Conservation (phyloP, 441 rosid species). For the Daphne laureola region DNA sequence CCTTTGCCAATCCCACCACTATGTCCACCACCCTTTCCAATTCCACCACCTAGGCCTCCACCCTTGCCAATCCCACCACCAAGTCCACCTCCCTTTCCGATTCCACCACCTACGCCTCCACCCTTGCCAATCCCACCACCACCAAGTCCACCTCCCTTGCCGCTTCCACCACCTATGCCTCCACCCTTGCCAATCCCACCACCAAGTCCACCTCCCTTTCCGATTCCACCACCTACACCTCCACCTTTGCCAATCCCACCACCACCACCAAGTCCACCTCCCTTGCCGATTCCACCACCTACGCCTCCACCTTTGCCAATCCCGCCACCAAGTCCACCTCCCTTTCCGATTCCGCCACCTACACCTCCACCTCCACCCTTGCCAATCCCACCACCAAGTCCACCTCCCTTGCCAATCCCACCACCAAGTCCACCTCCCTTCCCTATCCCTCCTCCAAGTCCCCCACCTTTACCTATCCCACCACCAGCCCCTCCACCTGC, state of each 20-base stretch:
- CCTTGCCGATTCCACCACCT: not conserved
- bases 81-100: constrained; percentile 24
- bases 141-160: constrained; percentile 23
- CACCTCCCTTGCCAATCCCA: constrained; percentile 13
- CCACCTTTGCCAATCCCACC: constrained; percentile 1
- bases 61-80: constrained; percentile 21
- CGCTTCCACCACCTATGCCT: constrained; percentile 21
- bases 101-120: constrained; percentile 18
- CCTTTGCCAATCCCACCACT: constrained; percentile 27
- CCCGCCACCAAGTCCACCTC: constrained; percentile 15
- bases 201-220: constrained; percentile 8
- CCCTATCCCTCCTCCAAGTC: constrained; percentile 22
- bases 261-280: constrained; percentile 16
- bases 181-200: constrained; percentile 23
- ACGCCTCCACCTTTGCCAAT: constrained; percentile 8
- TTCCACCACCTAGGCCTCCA: constrained; percentile 21
- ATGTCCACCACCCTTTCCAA: constrained; percentile 21
- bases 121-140: constrained; percentile 27
- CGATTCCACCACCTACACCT: constrained; percentile 12
- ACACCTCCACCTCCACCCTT: constrained; percentile 15
- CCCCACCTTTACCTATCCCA: constrained; percentile 17
- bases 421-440: constrained; percentile 17
- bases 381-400: constrained; percentile 12
- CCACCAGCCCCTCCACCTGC: constrained; percentile 25
- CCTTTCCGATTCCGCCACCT: constrained; percentile 5